Conservation (phyloP, 2,329 filamentous ascomycete genomes). For the Paraphaeosphaeria sporulosa region DNA sequence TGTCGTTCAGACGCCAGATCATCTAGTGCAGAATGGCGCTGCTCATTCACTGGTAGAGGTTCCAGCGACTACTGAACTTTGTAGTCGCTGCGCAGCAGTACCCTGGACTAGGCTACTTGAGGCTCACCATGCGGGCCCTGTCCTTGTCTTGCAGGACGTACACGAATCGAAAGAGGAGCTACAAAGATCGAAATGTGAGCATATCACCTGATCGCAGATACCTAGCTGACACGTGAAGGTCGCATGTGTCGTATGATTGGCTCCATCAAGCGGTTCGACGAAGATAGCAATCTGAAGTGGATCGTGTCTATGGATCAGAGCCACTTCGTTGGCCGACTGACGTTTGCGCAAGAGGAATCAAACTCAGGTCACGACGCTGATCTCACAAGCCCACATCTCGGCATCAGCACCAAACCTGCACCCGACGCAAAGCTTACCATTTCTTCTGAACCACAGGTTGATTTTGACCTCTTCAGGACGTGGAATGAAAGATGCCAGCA, state of each 20-base stretch:
- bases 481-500: background rate
- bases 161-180: background rate
- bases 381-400: background rate
- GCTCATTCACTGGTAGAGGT: background rate
- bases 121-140: background rate
- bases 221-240: background rate
- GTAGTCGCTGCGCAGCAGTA: background rate
- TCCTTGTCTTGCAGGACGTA: background rate
- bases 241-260: slow-evolving; percentile 2
- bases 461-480: background rate
- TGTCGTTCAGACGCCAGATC: background rate
- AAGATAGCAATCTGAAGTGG: background rate
- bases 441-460: background rate
- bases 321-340: background rate
- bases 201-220: background rate
- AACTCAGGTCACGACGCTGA: background rate
- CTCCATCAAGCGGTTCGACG: background rate
- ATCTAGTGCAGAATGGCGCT: background rate
- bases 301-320: background rate
- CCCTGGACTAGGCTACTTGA: background rate
- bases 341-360: background rate
- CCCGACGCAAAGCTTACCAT: background rate
- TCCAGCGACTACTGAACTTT: background rate
- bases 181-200: background rate
- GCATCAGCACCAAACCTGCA: background rate